Evolutionary conservation across 169 alveolate genomes (phyloP).

Genomic region (Plasmodium gallinaceum): DNA sequence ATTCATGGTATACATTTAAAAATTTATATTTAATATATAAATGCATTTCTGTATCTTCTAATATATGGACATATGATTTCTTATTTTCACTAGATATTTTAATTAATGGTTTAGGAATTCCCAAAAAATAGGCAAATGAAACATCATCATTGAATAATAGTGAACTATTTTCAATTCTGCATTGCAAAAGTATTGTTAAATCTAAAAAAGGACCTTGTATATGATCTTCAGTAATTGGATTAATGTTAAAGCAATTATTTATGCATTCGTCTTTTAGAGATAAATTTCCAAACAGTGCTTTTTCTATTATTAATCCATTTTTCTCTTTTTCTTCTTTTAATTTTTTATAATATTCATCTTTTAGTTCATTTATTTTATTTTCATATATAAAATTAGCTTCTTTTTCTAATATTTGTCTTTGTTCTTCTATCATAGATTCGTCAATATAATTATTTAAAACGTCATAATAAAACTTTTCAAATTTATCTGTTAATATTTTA

Average conservation of each 20-base stretch:
- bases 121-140: constrained; percentile 66
- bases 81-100: constrained; percentile 29
- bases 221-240: constrained; percentile 40
- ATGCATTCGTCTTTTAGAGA: constrained; percentile 45
- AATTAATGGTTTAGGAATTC: constrained; percentile 55
- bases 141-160: constrained; percentile 47
- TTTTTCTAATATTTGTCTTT: constrained; percentile 18
- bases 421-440: constrained; percentile 17
- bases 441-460: constrained; percentile 57
- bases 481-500: constrained; percentile 36
- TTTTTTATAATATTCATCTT: constrained; percentile 19
- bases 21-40: constrained; percentile 57
- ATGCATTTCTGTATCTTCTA: constrained; percentile 69
- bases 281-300: constrained; percentile 64
- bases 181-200: constrained; percentile 48
- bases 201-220: constrained; percentile 61
- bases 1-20: constrained; percentile 62
- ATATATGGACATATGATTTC: constrained; percentile 20
- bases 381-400: constrained; percentile 41
- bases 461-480: constrained; percentile 63
- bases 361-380: constrained; percentile 58
- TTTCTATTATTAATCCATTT: constrained; percentile 66
- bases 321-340: constrained; percentile 31
- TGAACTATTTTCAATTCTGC: constrained; percentile 56
- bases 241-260: constrained; percentile 48